Percentiles rank a stretch among this genome's conserved stretches.
Evolutionary conservation across 2,329 filamentous ascomycete species (phyloP).

Genomic region (Exophiala mesophila): DNA sequence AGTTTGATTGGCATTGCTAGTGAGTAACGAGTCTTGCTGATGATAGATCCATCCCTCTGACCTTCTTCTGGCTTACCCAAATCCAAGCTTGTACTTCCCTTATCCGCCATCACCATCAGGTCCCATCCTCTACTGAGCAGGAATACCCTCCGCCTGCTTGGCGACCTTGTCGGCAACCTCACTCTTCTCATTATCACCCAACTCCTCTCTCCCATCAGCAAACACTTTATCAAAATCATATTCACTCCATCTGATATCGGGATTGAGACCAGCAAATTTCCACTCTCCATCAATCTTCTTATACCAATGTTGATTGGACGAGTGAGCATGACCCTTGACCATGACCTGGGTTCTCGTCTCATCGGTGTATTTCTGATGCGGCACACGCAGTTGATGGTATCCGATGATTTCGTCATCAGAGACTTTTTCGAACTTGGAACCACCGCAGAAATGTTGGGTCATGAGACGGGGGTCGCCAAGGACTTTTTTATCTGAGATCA

Average conservation of each 20-base stretch:
- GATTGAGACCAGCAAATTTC: conserved; percentile 31
- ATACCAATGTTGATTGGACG: conserved; percentile 27
- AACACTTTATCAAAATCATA: conserved; percentile 29
- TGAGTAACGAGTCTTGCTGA: no score
- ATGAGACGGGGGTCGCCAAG: conserved; percentile 58
- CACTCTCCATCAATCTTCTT: conserved; percentile 31
- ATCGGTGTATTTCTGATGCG: conserved; percentile 58
- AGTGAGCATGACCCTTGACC: conserved; percentile 57
- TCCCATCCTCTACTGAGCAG: no score
- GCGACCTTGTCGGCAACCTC: conserved; percentile 20
- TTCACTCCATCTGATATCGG: conserved; percentile 29
- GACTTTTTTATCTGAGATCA: conserved; percentile 54
- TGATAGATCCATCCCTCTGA: no score
- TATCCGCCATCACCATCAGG: no score
- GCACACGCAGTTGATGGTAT: conserved; percentile 42
- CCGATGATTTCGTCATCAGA: conserved; percentile 28
- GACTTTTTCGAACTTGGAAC: conserved; percentile 28
- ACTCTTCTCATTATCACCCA: conserved; percentile 22
- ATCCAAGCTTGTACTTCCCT: no score
- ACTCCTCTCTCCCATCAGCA: conserved; percentile 23
- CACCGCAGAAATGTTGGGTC: conserved; percentile 59
- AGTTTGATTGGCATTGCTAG: no score
- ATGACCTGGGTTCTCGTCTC: conserved; percentile 44
- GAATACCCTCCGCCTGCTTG: conserved; percentile 24
- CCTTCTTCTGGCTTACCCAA: no score